phyloP scores from a whole-genome alignment of 2,329 filamentous ascomycete genomes.

The Calcarisporium arbuscula region DNA sequence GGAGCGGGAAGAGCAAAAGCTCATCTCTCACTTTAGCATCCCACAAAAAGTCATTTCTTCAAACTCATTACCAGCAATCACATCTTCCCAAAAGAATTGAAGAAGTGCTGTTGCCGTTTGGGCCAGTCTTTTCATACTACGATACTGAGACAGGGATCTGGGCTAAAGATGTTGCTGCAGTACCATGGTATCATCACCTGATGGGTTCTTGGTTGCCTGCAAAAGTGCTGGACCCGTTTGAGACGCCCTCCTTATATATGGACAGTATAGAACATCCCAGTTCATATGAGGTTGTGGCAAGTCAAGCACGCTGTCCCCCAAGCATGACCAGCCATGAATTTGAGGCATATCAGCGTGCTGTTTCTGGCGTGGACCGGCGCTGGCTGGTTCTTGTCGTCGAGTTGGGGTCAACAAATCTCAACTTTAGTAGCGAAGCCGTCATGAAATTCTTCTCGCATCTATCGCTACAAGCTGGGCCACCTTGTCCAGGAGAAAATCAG shows the following conservation, averaged over 20 bases:
- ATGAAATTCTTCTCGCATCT: conserved; percentile 45
- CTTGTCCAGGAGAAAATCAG: conserved; percentile 3
- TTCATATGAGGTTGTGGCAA: conserved; percentile 50
- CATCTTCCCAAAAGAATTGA: conserved; percentile 7
- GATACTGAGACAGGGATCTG: conserved; percentile 3
- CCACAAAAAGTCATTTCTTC: conserved; percentile 14
- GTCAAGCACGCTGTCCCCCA: conserved; percentile 39
- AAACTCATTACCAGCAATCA: conserved; percentile 18
- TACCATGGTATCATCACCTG: conserved; percentile 7
- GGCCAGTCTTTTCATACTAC: conserved; percentile 7
- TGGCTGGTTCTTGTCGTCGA: conserved; percentile 46
- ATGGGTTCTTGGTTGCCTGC: conserved; percentile 19
- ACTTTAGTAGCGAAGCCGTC: conserved; percentile 41
- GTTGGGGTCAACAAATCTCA: conserved; percentile 47
- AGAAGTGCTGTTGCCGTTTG: conserved; percentile 7
- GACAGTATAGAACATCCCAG: conserved; percentile 35
- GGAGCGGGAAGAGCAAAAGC: no score
- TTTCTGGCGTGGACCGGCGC: conserved; percentile 38
- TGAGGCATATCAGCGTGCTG: conserved; percentile 40
- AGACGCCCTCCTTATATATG: conserved; percentile 2
- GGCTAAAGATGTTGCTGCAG: conserved; percentile 6
- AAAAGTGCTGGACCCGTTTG: conserved; percentile 11
- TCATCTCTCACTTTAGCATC: conserved; percentile 21
- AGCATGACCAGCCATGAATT: conserved; percentile 45
- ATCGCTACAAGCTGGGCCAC: conserved; percentile 48